These are phyloP conservation scores for Lactarius sanguifluus DNA, from an alignment of 768 basidiomycete genomes.

Conservation along the genomic window DNA sequence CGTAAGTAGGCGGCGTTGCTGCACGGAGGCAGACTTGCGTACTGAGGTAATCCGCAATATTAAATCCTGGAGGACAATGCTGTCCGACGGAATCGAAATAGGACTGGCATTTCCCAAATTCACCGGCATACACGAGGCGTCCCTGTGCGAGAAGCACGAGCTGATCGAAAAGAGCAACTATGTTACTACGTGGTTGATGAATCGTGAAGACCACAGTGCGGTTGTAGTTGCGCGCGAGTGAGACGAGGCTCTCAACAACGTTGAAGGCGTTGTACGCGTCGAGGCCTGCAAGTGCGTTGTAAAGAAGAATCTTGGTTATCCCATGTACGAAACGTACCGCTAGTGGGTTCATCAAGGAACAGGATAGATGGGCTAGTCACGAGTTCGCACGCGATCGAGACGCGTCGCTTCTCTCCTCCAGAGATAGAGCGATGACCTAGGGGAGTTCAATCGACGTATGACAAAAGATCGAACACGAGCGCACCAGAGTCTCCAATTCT, in stretches of 20 bases:
- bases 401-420: constrained; percentile 95
- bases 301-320: not conserved
- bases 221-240: constrained; percentile 84
- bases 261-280: constrained; percentile 96
- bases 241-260: constrained; percentile 85
- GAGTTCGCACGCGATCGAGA: constrained; percentile 96
- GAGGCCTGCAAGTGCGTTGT: constrained; percentile 52
- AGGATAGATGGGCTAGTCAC: constrained; percentile 96
- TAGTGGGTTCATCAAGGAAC: constrained; percentile 97
- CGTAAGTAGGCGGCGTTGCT: not conserved
- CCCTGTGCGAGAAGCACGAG: constrained; percentile 84
- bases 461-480: constrained; percentile 31
- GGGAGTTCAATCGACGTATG: not conserved
- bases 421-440: constrained; percentile 86
- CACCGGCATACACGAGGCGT: constrained; percentile 82
- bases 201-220: constrained; percentile 97
- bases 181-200: constrained; percentile 97
- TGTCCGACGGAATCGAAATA: constrained; percentile 80
- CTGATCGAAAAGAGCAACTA: constrained; percentile 93
- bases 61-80: constrained; percentile 90
- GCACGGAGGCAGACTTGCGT: constrained; percentile 33
- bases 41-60: constrained; percentile 97
- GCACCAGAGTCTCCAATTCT: constrained; percentile 85
- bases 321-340: constrained; percentile 53
- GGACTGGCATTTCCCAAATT: constrained; percentile 67